Percentiles rank a stretch among this genome's conserved stretches.
Conservation (phyloP, 192 early-diverging fungal genomes). For the Dissophora ornata region DNA sequence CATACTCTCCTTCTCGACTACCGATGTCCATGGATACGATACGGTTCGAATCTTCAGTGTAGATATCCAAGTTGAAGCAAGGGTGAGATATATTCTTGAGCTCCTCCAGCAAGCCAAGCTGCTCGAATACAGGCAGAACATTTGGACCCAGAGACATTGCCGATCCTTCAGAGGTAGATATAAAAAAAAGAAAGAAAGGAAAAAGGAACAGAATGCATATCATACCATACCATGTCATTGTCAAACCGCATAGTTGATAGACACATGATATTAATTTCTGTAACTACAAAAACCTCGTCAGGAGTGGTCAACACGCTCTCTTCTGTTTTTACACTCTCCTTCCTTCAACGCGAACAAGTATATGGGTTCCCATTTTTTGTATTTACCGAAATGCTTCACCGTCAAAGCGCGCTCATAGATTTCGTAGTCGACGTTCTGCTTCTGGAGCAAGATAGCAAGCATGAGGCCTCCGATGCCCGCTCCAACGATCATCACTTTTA, state of each 20-base stretch:
- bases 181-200: neutral
- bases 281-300: too few relatives aligned
- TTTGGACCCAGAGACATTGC: conserved; percentile 15
- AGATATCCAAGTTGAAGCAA: conserved; percentile 11
- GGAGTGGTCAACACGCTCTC: too few relatives aligned
- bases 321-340: too few relatives aligned
- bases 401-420: conserved; percentile 22
- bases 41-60: conserved; percentile 3
- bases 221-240: too few relatives aligned
- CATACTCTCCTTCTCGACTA: too few relatives aligned
- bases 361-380: too few relatives aligned
- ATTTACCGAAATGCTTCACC: conserved; percentile 26
- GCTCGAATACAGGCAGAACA: conserved; percentile 31
- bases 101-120: conserved; percentile 29
- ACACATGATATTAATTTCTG: too few relatives aligned
- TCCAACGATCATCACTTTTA: conserved; percentile 27
- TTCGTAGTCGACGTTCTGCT: conserved; percentile 9
- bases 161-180: conserved; percentile 10
- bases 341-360: neutral
- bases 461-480: conserved; percentile 24
- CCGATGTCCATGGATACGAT: conserved; percentile 9
- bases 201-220: too few relatives aligned
- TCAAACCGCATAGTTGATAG: too few relatives aligned
- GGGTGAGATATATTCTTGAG: conserved; percentile 14
- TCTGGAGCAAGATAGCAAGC: conserved; percentile 18